Base-by-base conservation (phyloP, 192 early-diverging fungal genomes). In the Borealophlyctis nickersoniae region DNA sequence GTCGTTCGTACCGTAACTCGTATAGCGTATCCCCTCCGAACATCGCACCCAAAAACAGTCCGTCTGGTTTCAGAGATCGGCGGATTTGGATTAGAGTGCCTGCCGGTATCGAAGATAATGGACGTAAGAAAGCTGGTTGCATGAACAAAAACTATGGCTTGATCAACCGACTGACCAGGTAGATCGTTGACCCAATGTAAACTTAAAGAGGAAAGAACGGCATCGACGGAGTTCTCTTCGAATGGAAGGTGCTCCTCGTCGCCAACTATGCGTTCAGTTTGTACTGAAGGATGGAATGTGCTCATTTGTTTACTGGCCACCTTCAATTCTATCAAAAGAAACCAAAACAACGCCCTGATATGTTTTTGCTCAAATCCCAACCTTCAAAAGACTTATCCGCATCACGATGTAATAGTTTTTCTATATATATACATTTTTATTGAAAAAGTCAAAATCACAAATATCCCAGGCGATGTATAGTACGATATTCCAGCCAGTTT, bases 171-270 rank as follows among this genome's bases (percentile, higher is more conserved):
- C 11, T 39, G 71, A 86, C n/a, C 89, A 24, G 92, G 93, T 30
- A 98, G 81, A 75, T 98, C 95, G 62, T 98, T 98, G 39, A 98
- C 88, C 95, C 95, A 98, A 71, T 98, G 93, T 80, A 96, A 77
- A 1, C 87, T 82, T 59, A 96, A 60, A 53, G 82, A 89, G 71
- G 90, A 92, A 36, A 98, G 73, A 19, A 98, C 89, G 11, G 88
- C 89, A 52, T 98, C 95, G 62, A 96, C 69, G 30, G 87, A 88
- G 75, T 95, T 82, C 36, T 89, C 86, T 30, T 80, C 85, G 73
- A 98, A 95, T n/a, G 77, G 77, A 4, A 91, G 73, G 5, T 65
- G 31, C 56, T 98, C 95, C 79, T 95, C 92, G 72, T 95, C 88
- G n/a, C 90, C 87, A 7, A 90, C 81, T 26, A 80, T 75, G 51